A percentile compares a stretch with the other conserved stretches of the same genome.
These are phyloP conservation scores for Xylaria grammica DNA, from an alignment of 495 filamentous ascomycete species.

Conservation along the genomic window DNA sequence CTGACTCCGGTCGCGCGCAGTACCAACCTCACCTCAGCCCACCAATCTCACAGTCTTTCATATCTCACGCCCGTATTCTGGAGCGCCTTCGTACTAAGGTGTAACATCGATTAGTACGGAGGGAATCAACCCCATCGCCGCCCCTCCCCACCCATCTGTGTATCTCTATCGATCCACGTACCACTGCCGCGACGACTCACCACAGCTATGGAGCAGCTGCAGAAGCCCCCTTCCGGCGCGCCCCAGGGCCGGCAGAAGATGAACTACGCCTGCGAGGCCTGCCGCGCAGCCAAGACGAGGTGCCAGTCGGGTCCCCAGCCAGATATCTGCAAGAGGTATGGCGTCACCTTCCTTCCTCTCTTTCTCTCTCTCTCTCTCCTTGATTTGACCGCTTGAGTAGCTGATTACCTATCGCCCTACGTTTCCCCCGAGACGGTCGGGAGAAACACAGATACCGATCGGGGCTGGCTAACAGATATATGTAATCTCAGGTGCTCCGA, in stretches of 20 bases:
- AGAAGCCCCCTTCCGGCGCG: slow-evolving; percentile 4
- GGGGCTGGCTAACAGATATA: neutral
- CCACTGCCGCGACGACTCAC: neutral
- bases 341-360: neutral
- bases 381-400: neutral
- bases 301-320: slow-evolving; percentile 48
- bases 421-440: neutral
- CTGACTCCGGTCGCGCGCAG: neutral
- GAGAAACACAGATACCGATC: neutral
- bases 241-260: slow-evolving; percentile 33
- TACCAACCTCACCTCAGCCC: neutral
- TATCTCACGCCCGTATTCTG: neutral
- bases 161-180: neutral
- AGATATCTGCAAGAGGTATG: slow-evolving; percentile 54
- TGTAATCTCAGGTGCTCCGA: slow-evolving; percentile 46
- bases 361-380: neutral
- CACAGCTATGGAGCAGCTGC: slow-evolving; percentile 13
- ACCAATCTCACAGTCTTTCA: neutral
- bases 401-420: neutral
- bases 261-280: slow-evolving; percentile 54
- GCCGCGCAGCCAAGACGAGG: slow-evolving; percentile 51
- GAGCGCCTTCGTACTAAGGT: neutral
- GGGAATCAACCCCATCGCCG: no score
- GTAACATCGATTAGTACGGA: neutral
- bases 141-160: neutral